phyloP scores from a whole-genome alignment of 306 rosid genomes.

The Calophaca sinica region DNA sequence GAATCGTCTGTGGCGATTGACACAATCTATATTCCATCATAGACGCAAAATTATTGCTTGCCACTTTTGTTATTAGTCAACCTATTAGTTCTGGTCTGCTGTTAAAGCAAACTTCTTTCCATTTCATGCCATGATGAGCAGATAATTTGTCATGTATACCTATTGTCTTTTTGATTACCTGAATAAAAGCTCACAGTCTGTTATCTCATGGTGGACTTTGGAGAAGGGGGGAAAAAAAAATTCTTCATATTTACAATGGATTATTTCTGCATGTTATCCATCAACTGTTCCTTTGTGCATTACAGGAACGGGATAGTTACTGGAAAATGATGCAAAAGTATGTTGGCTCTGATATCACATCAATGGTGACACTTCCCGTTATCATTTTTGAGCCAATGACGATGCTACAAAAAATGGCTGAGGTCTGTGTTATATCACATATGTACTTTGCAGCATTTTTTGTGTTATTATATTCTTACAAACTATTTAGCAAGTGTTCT shows the following conservation, averaged over 20 bases:
- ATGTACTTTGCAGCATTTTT: conserved; percentile 17
- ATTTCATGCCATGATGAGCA: neutral
- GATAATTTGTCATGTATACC: conserved; percentile 30
- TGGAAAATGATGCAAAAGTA: conserved; percentile 98
- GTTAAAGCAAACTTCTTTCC: conserved; percentile 15
- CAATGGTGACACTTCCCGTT: conserved; percentile 98
- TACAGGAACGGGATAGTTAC: conserved; percentile 90
- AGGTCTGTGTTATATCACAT: conserved; percentile 62
- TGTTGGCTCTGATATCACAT: conserved; percentile 89
- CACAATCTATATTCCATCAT: conserved; percentile 9
- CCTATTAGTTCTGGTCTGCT: conserved; percentile 11
- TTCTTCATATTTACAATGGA: conserved; percentile 7
- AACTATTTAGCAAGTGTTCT: conserved; percentile 38
- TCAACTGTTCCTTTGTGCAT: conserved; percentile 31
- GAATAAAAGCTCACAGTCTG: neutral
- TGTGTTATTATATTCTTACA: conserved; percentile 6
- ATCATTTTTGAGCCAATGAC: conserved; percentile 98
- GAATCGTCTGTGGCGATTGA: neutral
- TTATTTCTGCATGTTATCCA: conserved; percentile 29
- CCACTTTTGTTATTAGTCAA: conserved; percentile 10
- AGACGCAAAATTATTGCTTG: conserved; percentile 1
- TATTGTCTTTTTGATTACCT: conserved; percentile 10
- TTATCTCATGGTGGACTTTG: conserved; percentile 1
- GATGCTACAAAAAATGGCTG: conserved; percentile 91
- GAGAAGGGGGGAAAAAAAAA: no score